Conservation (phyloP, 345 rosid species). For the Atalantia buxifolia region DNA sequence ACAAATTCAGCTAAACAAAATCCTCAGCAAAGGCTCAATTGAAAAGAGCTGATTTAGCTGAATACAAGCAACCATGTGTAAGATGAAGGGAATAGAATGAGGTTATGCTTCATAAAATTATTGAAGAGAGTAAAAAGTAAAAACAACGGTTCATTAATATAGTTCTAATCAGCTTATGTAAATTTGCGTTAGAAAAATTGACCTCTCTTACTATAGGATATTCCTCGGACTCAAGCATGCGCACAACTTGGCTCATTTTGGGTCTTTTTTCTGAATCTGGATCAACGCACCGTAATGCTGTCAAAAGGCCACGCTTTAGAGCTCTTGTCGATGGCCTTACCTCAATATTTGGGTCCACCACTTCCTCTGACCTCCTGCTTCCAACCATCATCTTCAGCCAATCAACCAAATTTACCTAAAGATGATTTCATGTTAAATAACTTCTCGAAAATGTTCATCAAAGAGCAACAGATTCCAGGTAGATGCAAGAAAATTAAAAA, state of each 20-base stretch:
- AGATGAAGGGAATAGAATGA: background rate
- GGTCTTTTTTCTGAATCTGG: constrained; percentile 92
- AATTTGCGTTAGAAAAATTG: background rate
- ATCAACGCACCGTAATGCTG: constrained; percentile 96
- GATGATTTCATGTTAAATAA: background rate
- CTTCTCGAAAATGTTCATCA: background rate
- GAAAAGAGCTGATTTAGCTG: background rate
- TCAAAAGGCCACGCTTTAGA: constrained; percentile 82
- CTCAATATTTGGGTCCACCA: constrained; percentile 85
- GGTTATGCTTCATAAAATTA: background rate
- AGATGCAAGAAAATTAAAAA: background rate
- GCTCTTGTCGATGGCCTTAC: constrained; percentile 84
- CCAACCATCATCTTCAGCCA: constrained; percentile 99
- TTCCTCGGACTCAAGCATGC: constrained; percentile 99
- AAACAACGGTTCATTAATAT: too few species aligned
- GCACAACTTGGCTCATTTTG: constrained; percentile 97
- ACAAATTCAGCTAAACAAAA: background rate
- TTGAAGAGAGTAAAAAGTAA: background rate
- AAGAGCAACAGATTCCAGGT: background rate
- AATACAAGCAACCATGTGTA: background rate
- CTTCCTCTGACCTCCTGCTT: constrained; percentile 87
- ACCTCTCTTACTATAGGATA: constrained; percentile 98
- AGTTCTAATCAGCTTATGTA: background rate
- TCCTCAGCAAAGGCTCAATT: background rate
- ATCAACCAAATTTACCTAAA: constrained; percentile 90